Evolutionary conservation across 2,329 filamentous ascomycete genomes (phyloP), one percentile per base, ranked within the genome.

Genomic region (Claviceps fusiformis): DNA sequence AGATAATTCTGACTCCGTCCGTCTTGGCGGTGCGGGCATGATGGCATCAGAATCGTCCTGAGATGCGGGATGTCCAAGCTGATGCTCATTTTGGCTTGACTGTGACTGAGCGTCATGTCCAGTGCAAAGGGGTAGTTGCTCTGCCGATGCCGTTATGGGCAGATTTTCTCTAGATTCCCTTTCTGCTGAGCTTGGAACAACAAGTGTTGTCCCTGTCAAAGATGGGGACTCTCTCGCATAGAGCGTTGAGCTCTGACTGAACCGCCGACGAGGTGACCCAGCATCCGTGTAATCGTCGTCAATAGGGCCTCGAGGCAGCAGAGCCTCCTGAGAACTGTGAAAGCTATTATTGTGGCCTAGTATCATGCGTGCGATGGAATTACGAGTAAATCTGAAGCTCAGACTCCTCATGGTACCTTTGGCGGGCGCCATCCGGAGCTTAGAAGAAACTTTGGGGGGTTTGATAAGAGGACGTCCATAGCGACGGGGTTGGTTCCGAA

Each of bases 391-490:
- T 48, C 29, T 54, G 19, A 24, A 31, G 31, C 37, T 43, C 39
- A 50, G 19, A n/a, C 33, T 35, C 19, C 17, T 37, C n/a, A 56
- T 35, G 17, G 19, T 24, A 13, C 49, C 41, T 50, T 47, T 54
- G 37, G 39, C 31, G 5, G 46, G 55, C 19, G 33, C 39, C 55
- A 54, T 56, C 41, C 3, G 35, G 43, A 33, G 39, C 15, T 17
- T 15, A 31, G 29, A 29, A 43, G 17, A 19, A 27, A 41, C 5
- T 19, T 15, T 10, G 24, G 44, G 45, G 35, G 39, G 54, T 29
- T 8, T 37, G 13, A 45, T 17, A 31, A 51, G 39, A 15, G 11
- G 54, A 24, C 54, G 53, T 44, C 46, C 59, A 60, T 59, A 59
- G 55, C 59, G 59, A 58, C 46, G 27, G 19, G 24, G 24, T 24